These are phyloP conservation scores for Phytophthora citrophthora DNA, from an alignment of 352 stramenopile genomes.

Conservation along the genomic window DNA sequence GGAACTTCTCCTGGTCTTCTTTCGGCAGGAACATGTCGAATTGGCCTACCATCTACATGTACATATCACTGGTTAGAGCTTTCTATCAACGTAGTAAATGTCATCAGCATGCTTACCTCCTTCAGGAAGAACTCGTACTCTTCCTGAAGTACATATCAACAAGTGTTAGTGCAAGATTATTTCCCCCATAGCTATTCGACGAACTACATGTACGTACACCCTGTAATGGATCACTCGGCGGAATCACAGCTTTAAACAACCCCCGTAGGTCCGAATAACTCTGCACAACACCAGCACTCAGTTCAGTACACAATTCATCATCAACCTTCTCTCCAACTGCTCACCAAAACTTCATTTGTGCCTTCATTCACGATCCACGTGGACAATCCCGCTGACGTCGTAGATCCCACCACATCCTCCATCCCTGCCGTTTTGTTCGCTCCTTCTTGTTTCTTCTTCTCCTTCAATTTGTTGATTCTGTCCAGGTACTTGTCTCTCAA, in stretches of 20 bases:
- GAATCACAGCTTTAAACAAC: constrained; percentile 67
- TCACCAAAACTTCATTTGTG: constrained; percentile 73
- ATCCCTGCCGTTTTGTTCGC: constrained; percentile 6
- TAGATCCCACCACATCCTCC: constrained; percentile 32
- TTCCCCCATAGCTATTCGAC: neutral
- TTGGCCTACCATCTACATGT: constrained; percentile 61
- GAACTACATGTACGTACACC: constrained; percentile 38
- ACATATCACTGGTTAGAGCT: neutral
- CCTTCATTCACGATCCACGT: constrained; percentile 79
- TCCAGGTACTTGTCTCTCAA: constrained; percentile 79
- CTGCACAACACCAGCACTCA: constrained; percentile 24
- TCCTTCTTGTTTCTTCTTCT: constrained; percentile 51
- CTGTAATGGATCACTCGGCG: constrained; percentile 53
- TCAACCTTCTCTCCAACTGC: neutral
- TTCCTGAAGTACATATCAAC: constrained; percentile 36
- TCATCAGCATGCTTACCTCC: constrained; percentile 42
- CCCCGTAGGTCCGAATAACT: constrained; percentile 68
- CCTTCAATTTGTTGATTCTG: constrained; percentile 74
- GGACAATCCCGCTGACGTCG: constrained; percentile 63
- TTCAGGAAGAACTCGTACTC: constrained; percentile 74
- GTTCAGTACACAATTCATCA: neutral
- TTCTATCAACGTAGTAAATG: neutral
- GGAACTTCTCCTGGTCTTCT: constrained; percentile 55
- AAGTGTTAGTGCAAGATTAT: neutral
- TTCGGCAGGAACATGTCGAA: constrained; percentile 66